Evolutionary conservation across 352 stramenopile genomes (phyloP), one percentile per base, ranked within the genome.

Genomic region (Phytophthora uliginosa): DNA sequence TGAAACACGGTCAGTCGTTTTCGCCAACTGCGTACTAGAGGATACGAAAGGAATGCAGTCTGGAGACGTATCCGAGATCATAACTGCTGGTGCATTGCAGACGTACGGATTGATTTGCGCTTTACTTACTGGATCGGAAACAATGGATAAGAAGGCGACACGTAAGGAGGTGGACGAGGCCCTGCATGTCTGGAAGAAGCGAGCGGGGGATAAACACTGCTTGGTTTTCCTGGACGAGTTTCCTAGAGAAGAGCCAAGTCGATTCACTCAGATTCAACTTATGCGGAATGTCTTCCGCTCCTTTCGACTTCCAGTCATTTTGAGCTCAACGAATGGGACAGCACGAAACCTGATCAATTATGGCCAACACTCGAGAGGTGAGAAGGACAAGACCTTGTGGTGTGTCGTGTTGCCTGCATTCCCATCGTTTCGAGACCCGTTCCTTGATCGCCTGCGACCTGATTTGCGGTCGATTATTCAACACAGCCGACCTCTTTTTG

Each of bases 271-370:
- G n/a, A 18, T 65, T 56, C 45, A 28, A 7, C 58, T 57, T 22
- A 65, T 65, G 8, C 59, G 42, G n/a, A 65, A 65, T 28, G 59
- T 65, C 2, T 65, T 65, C 20, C 45, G 59, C 18, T 65, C 59
- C 10, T 58, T 65, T 54, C 10, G 12, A 1, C 20, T 65, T 4
- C 12, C 28, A 17, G 45, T 65, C 24, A 56, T 57, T 34, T 47
- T 55, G 7, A 65, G 59, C 15, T 47, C 59, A 33, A 50, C 45
- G 15, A 48, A 65, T 24, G 59, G 47, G 13, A 56, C 26, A 15
- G 58, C 58, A 28, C 34, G 36, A n/a, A 51, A 62, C 20, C 34
- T 52, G 10, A 34, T 62, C 20, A 10, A 58, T 5, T 36, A 26
- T 58, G 17, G 52, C 9, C 10, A n/a, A 7, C 15, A 22, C 12